Evolutionary conservation across 805 yeast genomes (phyloP).

Genomic region (Isabelozyma gotoi): DNA sequence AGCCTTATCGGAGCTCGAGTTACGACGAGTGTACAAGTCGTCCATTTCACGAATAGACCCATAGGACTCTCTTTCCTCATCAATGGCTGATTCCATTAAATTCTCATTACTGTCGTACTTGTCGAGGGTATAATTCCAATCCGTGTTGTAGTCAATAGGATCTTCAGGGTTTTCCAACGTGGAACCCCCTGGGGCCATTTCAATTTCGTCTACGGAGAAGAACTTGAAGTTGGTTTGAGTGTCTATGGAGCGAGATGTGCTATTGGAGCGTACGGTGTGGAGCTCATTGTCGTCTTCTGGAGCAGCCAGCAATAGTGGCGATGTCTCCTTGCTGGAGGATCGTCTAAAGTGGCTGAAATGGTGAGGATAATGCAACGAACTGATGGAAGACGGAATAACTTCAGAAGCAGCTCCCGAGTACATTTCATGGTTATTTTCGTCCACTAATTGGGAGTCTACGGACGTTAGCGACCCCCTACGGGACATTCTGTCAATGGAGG

Average conservation of each 20-base stretch:
- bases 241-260: slow-evolving; percentile 36
- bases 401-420: slow-evolving; percentile 78
- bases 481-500: slow-evolving; percentile 22
- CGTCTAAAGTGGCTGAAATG: slow-evolving; percentile 35
- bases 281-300: slow-evolving; percentile 25
- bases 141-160: slow-evolving; percentile 68
- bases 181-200: slow-evolving; percentile 85
- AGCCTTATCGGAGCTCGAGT: neutral
- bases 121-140: slow-evolving; percentile 68
- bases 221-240: slow-evolving; percentile 61
- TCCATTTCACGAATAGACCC: neutral
- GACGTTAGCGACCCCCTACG: slow-evolving; percentile 34
- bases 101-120: slow-evolving; percentile 20
- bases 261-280: slow-evolving; percentile 32
- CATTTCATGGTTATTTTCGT: slow-evolving; percentile 68
- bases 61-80: neutral
- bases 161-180: slow-evolving; percentile 59
- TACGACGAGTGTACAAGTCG: neutral
- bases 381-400: slow-evolving; percentile 73
- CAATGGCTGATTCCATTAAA: neutral
- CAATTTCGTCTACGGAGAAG: slow-evolving; percentile 81
- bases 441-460: slow-evolving; percentile 27
- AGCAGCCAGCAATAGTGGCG: slow-evolving; percentile 32
- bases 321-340: slow-evolving; percentile 25
- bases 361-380: slow-evolving; percentile 73